Base-by-base conservation (phyloP, 768 basidiomycete genomes). In the Mycena capillaripes region DNA sequence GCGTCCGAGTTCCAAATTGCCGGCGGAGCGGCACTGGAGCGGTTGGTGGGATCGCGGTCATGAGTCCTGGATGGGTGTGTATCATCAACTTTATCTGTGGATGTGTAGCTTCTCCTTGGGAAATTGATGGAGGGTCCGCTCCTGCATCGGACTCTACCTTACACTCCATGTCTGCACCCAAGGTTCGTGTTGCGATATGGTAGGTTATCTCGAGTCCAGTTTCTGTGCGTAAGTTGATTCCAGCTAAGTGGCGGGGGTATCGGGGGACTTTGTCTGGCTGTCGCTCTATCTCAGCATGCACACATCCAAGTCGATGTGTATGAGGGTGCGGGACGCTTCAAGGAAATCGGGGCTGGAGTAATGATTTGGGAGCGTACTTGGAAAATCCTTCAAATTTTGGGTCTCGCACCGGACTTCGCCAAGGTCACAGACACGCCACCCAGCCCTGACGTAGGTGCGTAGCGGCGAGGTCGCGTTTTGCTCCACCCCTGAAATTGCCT, bases 1-100 rank as follows among this genome's bases (percentile, higher is more conserved):
- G 84, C 86, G 21, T 88, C 88, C 36, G 95, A 96, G 79, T 96
- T 96, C 84, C 95, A 96, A 82, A 88, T 95, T 69, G 88, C 92
- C 58, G 87, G 90, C 29, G 89, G 89, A 3, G 81, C 86, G 75
- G 87, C 85, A n/a, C 78, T 95, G 75, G 92, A 91, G 79, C 90
- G 87, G 77, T 79, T 94, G 69, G 87, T 90, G n/a, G 77, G 73
- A 2, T 61, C 70, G 63, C 74, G 74, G 34, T 75, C 61, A 72
- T 71, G 74, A 75, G 62, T 40, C 42, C 19, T 42, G 25, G 34
- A 34, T 40, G 32, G 50, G 53, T 52, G 58, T 27, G 57, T 38
- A 42, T 57, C 23, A 14, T n/a, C 9, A 53, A 42, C 58, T 44
- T 19, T 38, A 25, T 69, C 34, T 36, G 30, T 53, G 48, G 29